phyloP scores from a whole-genome alignment of 2,329 filamentous ascomycete species.

The Fusarium albosuccineum region DNA sequence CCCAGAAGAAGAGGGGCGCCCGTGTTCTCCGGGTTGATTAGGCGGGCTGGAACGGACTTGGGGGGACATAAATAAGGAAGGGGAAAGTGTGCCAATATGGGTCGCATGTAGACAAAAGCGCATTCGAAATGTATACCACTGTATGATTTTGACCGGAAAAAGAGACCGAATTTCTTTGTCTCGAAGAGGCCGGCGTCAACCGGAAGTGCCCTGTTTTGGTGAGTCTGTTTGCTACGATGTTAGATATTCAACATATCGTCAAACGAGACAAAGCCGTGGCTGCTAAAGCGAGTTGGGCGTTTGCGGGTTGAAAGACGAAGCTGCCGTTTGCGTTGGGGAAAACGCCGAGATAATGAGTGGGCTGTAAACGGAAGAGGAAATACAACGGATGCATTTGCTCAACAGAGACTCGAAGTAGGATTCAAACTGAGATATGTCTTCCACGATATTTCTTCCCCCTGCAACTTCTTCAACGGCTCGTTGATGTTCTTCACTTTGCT shows the following conservation, averaged over 20 bases:
- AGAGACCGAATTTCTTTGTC: conserved; percentile 28
- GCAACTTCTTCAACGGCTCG: not conserved
- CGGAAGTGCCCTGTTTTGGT: no score
- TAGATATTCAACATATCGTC: not conserved
- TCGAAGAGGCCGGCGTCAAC: not conserved
- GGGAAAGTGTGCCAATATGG: conserved; percentile 39
- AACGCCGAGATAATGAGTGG: not conserved
- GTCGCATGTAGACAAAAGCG: conserved; percentile 52
- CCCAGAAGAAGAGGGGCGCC: conserved; percentile 77
- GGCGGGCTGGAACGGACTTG: conserved; percentile 28
- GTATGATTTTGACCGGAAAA: conserved; percentile 47
- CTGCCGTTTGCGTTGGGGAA: conserved; percentile 15
- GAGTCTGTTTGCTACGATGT: not conserved
- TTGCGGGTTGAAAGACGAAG: conserved; percentile 8
- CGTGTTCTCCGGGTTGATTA: conserved; percentile 80
- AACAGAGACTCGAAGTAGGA: not conserved
- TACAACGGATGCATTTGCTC: not conserved
- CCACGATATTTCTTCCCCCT: not conserved
- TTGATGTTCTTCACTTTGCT: not conserved
- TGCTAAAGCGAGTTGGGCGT: not conserved
- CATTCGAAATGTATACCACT: conserved; percentile 56
- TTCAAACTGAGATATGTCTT: not conserved
- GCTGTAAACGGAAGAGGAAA: not conserved
- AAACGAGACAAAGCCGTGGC: conserved; percentile 18
- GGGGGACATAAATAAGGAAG: conserved; percentile 27